Conservation (phyloP, 148 eudicot genomes). For the Polygonum aviculare region DNA sequence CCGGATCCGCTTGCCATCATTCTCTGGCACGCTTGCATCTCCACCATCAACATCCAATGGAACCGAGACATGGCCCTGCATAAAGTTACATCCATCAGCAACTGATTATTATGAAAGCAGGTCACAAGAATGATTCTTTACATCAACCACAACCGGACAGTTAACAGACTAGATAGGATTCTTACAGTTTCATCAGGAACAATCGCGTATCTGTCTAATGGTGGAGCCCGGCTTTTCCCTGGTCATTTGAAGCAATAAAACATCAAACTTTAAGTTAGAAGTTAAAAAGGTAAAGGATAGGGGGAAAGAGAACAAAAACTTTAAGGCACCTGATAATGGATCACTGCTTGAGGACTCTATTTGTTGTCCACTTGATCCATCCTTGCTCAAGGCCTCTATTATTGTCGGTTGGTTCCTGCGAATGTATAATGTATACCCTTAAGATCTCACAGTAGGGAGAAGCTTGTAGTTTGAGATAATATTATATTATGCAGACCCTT, state of each 20-base stretch:
- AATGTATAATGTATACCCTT: neutral
- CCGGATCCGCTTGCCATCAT: slow-evolving; percentile 65
- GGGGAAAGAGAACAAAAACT: neutral
- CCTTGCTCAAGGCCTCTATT: slow-evolving; percentile 60
- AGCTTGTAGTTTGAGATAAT: too few relatives aligned
- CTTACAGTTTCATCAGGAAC: slow-evolving; percentile 66
- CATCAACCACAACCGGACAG: neutral
- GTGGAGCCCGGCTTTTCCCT: slow-evolving; percentile 51
- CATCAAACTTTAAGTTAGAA: neutral
- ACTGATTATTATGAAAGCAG: neutral
- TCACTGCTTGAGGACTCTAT: slow-evolving; percentile 53
- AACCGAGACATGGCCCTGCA: slow-evolving; percentile 18
- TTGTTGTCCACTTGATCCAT: slow-evolving; percentile 59
- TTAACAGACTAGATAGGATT: neutral
- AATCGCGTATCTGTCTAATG: slow-evolving; percentile 64
- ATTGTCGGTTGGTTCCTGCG: slow-evolving; percentile 59
- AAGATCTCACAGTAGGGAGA: neutral
- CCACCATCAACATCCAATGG: slow-evolving; percentile 29
- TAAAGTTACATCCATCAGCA: neutral
- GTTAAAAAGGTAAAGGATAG: neutral
- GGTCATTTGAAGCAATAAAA: slow-evolving; percentile 14
- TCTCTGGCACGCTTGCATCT: slow-evolving; percentile 66
- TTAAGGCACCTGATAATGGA: slow-evolving; percentile 40
- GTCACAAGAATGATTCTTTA: too few relatives aligned
- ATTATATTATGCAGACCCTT: too few relatives aligned